Conservation (phyloP, 1,139 yeast genomes). For the Suhomyces bolitotheri region DNA sequence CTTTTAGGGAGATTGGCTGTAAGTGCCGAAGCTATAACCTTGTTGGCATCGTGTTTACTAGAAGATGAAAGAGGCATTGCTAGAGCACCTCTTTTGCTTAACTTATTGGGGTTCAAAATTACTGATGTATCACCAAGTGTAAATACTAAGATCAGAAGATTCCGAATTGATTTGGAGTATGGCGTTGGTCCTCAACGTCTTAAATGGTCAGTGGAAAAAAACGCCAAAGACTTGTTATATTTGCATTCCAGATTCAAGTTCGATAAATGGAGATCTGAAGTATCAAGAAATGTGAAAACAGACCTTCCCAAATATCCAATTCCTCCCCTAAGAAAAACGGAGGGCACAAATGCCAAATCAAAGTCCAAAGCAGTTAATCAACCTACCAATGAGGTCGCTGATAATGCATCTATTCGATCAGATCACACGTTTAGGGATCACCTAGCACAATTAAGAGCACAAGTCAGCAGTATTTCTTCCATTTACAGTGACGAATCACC, state of each 20-base stretch:
- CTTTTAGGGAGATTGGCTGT: slow-evolving; percentile 63
- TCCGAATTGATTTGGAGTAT: slow-evolving; percentile 74
- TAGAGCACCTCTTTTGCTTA: slow-evolving; percentile 78
- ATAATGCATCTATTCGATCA: slow-evolving; percentile 20
- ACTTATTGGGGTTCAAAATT: slow-evolving; percentile 67
- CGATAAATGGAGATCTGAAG: slow-evolving; percentile 39
- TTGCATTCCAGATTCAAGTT: slow-evolving; percentile 70
- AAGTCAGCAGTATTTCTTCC: slow-evolving; percentile 31
- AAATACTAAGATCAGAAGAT: slow-evolving; percentile 53
- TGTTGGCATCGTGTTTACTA: slow-evolving; percentile 72
- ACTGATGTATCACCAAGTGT: slow-evolving; percentile 49
- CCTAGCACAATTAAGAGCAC: slow-evolving; percentile 33
- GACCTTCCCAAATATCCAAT: slow-evolving; percentile 47
- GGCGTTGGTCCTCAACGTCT: slow-evolving; percentile 82
- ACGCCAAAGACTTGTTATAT: slow-evolving; percentile 65
- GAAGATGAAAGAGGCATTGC: slow-evolving; percentile 76
- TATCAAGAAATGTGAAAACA: slow-evolving; percentile 31
- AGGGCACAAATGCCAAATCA: slow-evolving; percentile 10
- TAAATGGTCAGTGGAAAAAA: slow-evolving; percentile 78
- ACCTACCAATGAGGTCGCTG: background rate
- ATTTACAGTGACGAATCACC: slow-evolving; percentile 32
- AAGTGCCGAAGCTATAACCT: slow-evolving; percentile 79
- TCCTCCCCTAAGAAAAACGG: slow-evolving; percentile 22
- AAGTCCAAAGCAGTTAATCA: background rate
- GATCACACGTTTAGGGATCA: slow-evolving; percentile 26